phyloP scores from a whole-genome alignment of 2,329 filamentous ascomycete genomes.

The Colletotrichum somersetense region DNA sequence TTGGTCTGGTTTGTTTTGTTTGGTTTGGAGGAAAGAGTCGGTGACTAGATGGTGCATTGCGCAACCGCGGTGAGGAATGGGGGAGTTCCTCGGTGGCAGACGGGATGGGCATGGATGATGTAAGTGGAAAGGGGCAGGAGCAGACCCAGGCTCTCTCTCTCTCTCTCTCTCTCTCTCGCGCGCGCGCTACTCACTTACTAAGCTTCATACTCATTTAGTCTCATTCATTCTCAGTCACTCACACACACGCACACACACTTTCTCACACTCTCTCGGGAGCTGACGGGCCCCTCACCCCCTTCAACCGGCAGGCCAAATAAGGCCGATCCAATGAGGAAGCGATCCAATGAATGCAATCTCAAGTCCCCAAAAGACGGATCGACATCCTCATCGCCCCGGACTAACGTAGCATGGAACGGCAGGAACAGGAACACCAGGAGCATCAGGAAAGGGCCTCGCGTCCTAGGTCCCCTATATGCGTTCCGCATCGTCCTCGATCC shows the following conservation, averaged over 20 bases:
- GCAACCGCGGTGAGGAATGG: neutral
- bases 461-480: conserved; percentile 1
- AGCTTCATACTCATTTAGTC: neutral
- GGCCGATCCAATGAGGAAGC: conserved; percentile 35
- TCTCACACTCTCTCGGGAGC: neutral
- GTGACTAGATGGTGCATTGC: neutral
- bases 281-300: conserved; percentile 3
- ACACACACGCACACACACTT: neutral
- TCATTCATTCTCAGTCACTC: neutral
- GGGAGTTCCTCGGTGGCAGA: neutral
- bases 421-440: conserved; percentile 10
- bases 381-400: conserved; percentile 31
- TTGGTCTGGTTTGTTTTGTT: no score
- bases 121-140: neutral
- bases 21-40: neutral
- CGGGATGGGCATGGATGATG: neutral
- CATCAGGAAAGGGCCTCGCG: conserved; percentile 19
- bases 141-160: neutral
- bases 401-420: conserved; percentile 5
- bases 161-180: no score
- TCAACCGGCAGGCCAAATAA: conserved; percentile 7
- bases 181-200: no score
- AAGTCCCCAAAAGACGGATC: conserved; percentile 19
- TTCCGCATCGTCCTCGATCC: neutral
- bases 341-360: conserved; percentile 29